phyloP scores from a whole-genome alignment of 2,329 filamentous ascomycete genomes.

The Colletotrichum agaves region DNA sequence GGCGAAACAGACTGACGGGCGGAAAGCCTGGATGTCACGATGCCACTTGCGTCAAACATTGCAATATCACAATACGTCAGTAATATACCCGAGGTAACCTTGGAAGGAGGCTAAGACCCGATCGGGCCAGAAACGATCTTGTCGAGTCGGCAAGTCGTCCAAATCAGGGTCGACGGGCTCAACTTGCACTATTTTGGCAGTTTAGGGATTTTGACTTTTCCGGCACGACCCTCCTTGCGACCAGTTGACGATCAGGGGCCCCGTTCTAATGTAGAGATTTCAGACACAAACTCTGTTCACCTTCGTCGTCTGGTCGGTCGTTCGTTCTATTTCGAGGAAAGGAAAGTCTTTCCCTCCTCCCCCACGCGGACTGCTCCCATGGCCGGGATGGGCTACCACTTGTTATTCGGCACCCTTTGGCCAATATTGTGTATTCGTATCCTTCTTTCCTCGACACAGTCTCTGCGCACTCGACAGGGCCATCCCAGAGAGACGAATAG shows the following conservation, averaged over 20 bases:
- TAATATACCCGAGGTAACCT: neutral
- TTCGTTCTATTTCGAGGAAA: neutral
- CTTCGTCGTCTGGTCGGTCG: neutral
- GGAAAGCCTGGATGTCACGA: neutral
- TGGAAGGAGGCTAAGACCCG: neutral
- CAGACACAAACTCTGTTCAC: neutral
- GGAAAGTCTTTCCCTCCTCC: too few relatives aligned
- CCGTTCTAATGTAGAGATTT: too few relatives aligned
- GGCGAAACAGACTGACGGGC: conserved; percentile 8
- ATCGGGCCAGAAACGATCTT: conserved; percentile 8
- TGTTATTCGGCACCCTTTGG: neutral
- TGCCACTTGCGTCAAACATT: conserved; percentile 6
- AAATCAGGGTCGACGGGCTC: neutral
- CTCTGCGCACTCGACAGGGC: conserved; percentile 4
- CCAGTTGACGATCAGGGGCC: conserved; percentile 1
- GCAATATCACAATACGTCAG: neutral
- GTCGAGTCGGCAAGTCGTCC: conserved; percentile 8
- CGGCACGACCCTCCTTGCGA: conserved; percentile 19
- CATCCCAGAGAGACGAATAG: neutral
- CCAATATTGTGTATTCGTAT: neutral
- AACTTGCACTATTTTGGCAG: neutral
- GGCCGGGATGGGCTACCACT: neutral
- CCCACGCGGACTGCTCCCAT: too few relatives aligned
- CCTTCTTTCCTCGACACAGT: neutral
- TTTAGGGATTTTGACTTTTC: conserved; percentile 4